Base-by-base conservation (phyloP, 1,284 basidiomycete genomes). In the Boletus semigastroideus region DNA sequence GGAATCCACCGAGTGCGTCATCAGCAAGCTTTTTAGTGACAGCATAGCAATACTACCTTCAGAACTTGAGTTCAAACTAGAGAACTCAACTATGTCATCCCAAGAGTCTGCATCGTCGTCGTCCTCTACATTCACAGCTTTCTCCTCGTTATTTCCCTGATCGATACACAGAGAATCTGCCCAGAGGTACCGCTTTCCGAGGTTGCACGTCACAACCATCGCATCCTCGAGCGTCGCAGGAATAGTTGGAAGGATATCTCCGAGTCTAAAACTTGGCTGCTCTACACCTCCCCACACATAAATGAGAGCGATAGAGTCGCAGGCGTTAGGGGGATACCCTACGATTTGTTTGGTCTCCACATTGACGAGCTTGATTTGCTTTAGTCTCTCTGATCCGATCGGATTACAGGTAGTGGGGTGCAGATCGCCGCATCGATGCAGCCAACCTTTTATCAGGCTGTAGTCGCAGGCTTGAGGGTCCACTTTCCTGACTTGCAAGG, bases 211-310 rank as follows among this genome's bases (percentile, higher is more conserved):
- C n/a, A 62, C 57, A 2, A 39, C 28, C 37, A 62, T 54, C 4
- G 55, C 52, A 39, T 63, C 55, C 20, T 54, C 54, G 5, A 65
- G 54, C 3, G 63, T 63, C 12, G 43, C 42, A 10, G 51, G 59
- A 37, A 61, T 36, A 10, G 39, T 36, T 4, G 52, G 50, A 1
- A 53, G 34, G 10, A 41, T 9, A 5, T 49, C 51, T 25, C 59
- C 46, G 1, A 51, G 40, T 16, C 46, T 54, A 47, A 43, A 53
- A 22, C 42, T 45, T 3, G 40, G 31, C 16, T 59, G 53, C 2
- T 20, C 38, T 7, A 53, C 42, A 12, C 46, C 53, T 17, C 65
- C 63, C 64, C 60, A 65, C 6, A 65, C 59, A 11, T 66, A 61
- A 38, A 59, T 66, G 19, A 56, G 54, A 1, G 64, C 51, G 25